Conservation (phyloP, 768 basidiomycete species). For the Paxillus involutus region DNA sequence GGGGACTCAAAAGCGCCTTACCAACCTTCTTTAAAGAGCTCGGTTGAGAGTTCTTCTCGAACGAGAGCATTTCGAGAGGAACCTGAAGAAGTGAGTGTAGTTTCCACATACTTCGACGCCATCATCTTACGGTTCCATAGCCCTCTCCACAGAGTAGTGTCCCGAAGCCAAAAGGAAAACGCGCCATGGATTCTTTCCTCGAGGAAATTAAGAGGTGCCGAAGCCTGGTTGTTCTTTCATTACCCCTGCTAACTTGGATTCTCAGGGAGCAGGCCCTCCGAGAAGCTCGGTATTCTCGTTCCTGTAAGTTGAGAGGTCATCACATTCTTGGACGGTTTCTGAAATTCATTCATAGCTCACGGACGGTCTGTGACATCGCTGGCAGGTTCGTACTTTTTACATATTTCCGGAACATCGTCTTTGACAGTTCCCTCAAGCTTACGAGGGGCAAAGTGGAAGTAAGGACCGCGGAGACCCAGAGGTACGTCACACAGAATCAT, state of each 20-base stretch:
- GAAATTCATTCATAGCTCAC: constrained; percentile 38
- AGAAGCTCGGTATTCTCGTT: constrained; percentile 79
- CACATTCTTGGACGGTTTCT: neutral
- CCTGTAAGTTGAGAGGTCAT: constrained; percentile 41
- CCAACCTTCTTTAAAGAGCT: constrained; percentile 39
- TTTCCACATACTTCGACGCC: neutral
- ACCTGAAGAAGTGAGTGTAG: constrained; percentile 33
- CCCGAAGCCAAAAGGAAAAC: constrained; percentile 86
- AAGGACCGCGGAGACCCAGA: constrained; percentile 87
- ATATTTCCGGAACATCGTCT: neutral
- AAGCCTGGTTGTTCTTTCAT: neutral
- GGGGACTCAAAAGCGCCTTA: constrained; percentile 38
- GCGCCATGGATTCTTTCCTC: constrained; percentile 94
- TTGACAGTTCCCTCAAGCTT: constrained; percentile 46
- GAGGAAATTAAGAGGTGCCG: constrained; percentile 91
- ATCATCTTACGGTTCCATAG: constrained; percentile 30
- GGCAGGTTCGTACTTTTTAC: constrained; percentile 59
- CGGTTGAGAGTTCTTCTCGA: constrained; percentile 30
- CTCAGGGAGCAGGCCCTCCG: constrained; percentile 90
- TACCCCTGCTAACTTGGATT: constrained; percentile 9
- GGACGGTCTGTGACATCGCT: constrained; percentile 86
- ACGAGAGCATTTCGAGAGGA: constrained; percentile 31
- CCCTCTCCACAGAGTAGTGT: constrained; percentile 54
- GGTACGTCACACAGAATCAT: constrained; percentile 40
- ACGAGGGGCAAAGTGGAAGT: constrained; percentile 88